Conservation (phyloP, 1,139 yeast species). For the Kodamaea anthophila region DNA sequence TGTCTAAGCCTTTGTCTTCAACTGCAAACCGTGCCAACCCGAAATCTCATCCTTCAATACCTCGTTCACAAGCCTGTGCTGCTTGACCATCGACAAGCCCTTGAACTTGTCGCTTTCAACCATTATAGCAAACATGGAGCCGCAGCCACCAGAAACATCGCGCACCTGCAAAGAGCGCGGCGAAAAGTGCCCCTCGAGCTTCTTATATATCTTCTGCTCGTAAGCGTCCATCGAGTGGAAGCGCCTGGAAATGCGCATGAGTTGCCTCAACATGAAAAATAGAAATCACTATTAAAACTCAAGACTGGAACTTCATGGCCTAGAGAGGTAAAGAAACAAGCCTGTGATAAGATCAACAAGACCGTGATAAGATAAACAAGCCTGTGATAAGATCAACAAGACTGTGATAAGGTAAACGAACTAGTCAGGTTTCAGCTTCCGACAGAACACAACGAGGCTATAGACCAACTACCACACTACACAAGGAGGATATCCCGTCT, state of each 20-base stretch:
- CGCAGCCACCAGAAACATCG: constrained; percentile 93
- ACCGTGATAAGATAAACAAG: too few relatives aligned
- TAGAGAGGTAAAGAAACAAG: too few relatives aligned
- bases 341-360: too few relatives aligned
- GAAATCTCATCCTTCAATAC: constrained; percentile 78
- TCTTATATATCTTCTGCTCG: constrained; percentile 58
- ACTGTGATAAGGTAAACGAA: too few relatives aligned
- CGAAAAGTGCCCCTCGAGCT: constrained; percentile 45
- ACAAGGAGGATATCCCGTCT: too few relatives aligned
- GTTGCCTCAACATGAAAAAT: too few relatives aligned
- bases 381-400: too few relatives aligned
- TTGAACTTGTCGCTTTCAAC: constrained; percentile 70
- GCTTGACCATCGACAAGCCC: constrained; percentile 80
- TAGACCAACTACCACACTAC: too few relatives aligned
- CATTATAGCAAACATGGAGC: constrained; percentile 91
- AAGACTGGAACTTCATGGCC: neutral
- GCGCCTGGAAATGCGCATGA: constrained; percentile 1
- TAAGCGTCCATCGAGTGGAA: constrained; percentile 47
- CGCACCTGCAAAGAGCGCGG: constrained; percentile 61
- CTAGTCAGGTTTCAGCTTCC: too few relatives aligned
- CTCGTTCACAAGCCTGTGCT: constrained; percentile 83
- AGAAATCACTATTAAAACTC: neutral
- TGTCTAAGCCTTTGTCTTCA: constrained; percentile 48
- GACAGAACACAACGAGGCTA: too few relatives aligned
- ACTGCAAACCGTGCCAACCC: constrained; percentile 92